Conservation (phyloP, 208 protist species). For the Leishmania guyanensis region DNA sequence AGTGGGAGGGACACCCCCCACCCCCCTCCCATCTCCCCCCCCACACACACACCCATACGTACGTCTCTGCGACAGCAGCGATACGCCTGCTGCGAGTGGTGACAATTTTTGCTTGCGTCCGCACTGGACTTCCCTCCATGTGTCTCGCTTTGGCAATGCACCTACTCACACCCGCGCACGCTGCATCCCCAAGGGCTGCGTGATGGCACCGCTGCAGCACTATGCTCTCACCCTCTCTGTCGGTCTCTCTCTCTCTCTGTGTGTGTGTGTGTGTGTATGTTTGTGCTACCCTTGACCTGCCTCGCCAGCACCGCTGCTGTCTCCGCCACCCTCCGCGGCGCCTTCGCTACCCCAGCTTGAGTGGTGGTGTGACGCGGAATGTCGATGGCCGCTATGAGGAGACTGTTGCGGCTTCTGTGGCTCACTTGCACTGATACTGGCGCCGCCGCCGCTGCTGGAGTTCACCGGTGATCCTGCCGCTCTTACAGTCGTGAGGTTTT, state of each 20-base stretch:
- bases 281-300: neutral
- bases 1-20: no score
- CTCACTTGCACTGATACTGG: neutral
- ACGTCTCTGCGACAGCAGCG: no score
- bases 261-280: neutral
- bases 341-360: neutral
- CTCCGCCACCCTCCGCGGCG: neutral
- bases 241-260: no score
- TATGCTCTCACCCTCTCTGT: neutral
- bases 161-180: neutral
- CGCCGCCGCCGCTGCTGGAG: neutral
- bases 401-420: neutral
- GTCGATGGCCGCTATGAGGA: neutral
- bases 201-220: neutral
- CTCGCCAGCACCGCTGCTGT: neutral
- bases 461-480: neutral
- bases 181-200: neutral
- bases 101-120: neutral
- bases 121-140: neutral
- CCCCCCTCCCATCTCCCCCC: no score
- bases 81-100: neutral
- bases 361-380: neutral
- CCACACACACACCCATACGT: no score
- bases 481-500: neutral
- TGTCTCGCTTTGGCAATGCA: neutral